A percentile compares a stretch with the other conserved stretches of the same genome.
Conservation (phyloP, 306 rosid genomes). For the Fragaria nilgerrensis region DNA sequence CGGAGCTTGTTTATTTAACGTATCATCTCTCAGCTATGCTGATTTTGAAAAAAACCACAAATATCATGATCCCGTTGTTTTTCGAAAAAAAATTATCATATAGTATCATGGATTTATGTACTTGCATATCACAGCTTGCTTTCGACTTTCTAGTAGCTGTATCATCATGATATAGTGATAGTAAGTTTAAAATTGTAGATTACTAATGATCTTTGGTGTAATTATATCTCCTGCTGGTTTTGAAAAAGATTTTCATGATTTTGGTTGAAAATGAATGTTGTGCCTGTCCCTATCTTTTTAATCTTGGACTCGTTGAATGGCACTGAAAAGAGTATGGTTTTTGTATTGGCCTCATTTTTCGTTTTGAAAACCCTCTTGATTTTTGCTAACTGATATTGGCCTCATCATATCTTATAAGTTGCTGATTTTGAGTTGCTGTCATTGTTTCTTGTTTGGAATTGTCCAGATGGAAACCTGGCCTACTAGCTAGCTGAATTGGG, state of each 20-base stretch:
- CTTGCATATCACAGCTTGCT: not conserved
- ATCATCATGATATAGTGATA: not conserved
- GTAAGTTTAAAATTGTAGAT: not conserved
- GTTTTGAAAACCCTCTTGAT: not conserved
- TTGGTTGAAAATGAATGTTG: not conserved
- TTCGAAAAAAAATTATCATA: not conserved
- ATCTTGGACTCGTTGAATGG: no score
- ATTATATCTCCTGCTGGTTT: not conserved
- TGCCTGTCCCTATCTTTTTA: not conserved
- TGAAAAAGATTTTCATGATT: not conserved
- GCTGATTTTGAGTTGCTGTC: not conserved
- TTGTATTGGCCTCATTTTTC: no score
- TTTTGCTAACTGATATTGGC: not conserved
- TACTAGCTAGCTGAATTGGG: slow-evolving; percentile 74
- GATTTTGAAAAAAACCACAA: no score
- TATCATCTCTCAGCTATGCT: no score
- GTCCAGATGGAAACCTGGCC: slow-evolving; percentile 55
- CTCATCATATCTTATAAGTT: not conserved
- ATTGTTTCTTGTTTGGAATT: not conserved
- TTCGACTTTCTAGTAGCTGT: no score
- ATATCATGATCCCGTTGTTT: no score
- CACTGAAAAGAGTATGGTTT: not conserved
- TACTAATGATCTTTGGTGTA: not conserved
- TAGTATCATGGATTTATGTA: not conserved
- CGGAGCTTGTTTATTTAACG: no score